Evolutionary conservation across 345 rosid genomes (phyloP).

Genomic region (Euphorbia tirucalli): DNA sequence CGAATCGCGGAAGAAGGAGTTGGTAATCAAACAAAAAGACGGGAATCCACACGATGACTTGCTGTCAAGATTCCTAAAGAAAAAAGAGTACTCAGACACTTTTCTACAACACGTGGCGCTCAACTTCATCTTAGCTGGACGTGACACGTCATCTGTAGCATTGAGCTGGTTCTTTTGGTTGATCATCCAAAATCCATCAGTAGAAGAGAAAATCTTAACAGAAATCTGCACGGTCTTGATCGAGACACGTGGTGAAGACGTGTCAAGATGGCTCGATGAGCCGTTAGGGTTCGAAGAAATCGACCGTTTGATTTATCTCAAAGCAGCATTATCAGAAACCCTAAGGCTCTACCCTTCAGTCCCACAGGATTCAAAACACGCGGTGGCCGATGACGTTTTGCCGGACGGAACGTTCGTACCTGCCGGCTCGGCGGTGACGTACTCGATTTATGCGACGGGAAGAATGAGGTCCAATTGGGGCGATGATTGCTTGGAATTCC

Average conservation of each 20-base stretch:
- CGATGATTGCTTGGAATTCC: constrained; percentile 75
- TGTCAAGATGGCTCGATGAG: constrained; percentile 57
- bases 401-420: constrained; percentile 93
- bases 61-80: constrained; percentile 86
- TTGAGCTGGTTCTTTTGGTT: constrained; percentile 93
- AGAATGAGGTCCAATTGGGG: constrained; percentile 92
- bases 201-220: constrained; percentile 66
- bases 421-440: constrained; percentile 87
- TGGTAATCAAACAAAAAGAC: constrained; percentile 44
- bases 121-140: constrained; percentile 92
- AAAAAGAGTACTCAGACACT: constrained; percentile 76
- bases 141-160: constrained; percentile 95
- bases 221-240: constrained; percentile 62
- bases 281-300: constrained; percentile 72
- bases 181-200: constrained; percentile 50
- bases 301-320: constrained; percentile 68
- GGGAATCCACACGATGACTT: constrained; percentile 71
- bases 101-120: constrained; percentile 87
- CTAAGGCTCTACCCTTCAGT: constrained; percentile 88
- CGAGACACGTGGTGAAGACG: constrained; percentile 68
- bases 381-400: constrained; percentile 62
- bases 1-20: constrained; percentile 62
- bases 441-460: constrained; percentile 86
- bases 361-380: constrained; percentile 88
- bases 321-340: constrained; percentile 88